Evolutionary conservation across 139 green algal genomes (phyloP), one percentile per base, ranked within the genome.

Genomic region (Tetradesmus obliquus): DNA sequence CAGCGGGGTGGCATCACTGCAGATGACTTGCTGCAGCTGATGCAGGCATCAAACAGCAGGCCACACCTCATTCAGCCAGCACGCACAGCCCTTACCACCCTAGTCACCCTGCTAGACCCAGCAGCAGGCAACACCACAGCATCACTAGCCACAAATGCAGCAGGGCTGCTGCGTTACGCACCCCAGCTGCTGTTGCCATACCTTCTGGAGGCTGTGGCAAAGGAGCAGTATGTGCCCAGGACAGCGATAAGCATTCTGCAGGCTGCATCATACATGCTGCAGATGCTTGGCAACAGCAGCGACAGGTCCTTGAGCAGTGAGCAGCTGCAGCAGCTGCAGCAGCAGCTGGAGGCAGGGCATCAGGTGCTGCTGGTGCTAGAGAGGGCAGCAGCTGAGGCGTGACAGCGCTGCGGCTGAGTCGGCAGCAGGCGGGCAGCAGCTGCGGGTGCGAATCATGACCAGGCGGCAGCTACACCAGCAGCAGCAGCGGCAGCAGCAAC

Each of bases 121-220:
- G 60, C 2, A 10, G 66, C 66, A 24, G 19, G 12, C 3, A 19
- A 24, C 66, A 76, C 17, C 8, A 1, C 5, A 24, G 66, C 66
- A 24, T 7, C 17, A 3, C 15, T 24, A 76, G 66, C 15, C 15
- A 24, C 66, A 24, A 24, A 19, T 76, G 66, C 66, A 76, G 66
- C 66, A 76, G 76, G n/a, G 0, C 24, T 82, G 76, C 76, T 82
- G 2, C 3, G 6, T 0, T 79, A 19, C 3, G 88, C 88, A 19
- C 82, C 32, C 3, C 20, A 60, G 3, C 53, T 87, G 82, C 82
- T 87, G 90, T 76, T 93, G 85, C 76, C 76, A 62, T 79, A 91
- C 20, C 87, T 91, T 0, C 20, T 55, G 76, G 76, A 76, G 17
- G 66, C 66, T 24, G 66, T 76, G 3, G 15, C 66, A 24, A 24